Evolutionary conservation across 2,329 filamentous ascomycete genomes (phyloP).

Genomic region (Hysterium pulicare): DNA sequence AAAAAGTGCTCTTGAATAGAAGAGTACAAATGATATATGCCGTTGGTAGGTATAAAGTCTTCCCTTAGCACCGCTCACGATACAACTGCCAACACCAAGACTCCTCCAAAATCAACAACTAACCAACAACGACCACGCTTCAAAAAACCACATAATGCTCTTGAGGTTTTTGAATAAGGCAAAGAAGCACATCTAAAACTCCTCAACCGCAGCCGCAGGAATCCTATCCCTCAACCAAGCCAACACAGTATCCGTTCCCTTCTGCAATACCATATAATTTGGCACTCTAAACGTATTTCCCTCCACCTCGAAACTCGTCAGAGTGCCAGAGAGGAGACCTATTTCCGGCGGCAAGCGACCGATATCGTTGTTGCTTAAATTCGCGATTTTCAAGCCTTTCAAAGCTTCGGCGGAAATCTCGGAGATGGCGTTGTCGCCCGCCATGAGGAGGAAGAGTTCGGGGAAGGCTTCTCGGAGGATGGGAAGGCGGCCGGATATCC

Average conservation of each 20-base stretch:
- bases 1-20: no score
- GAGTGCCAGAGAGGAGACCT: slow-evolving; percentile 67
- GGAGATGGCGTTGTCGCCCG: slow-evolving; percentile 74
- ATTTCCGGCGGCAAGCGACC: slow-evolving; percentile 75
- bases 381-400: slow-evolving; percentile 69
- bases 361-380: slow-evolving; percentile 83
- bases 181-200: slow-evolving; percentile 1
- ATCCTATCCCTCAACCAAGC: slow-evolving; percentile 77
- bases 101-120: no score
- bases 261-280: slow-evolving; percentile 75
- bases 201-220: slow-evolving; percentile 41
- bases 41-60: no score
- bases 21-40: no score
- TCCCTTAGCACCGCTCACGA: no score
- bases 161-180: no score
- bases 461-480: slow-evolving; percentile 66
- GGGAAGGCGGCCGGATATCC: slow-evolving; percentile 67
- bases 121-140: no score
- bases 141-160: no score
- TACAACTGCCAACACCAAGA: no score
- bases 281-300: slow-evolving; percentile 89
- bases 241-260: slow-evolving; percentile 81
- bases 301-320: slow-evolving; percentile 68
- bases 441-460: slow-evolving; percentile 65
- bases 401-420: slow-evolving; percentile 72